These are phyloP conservation scores for Ascodesmis nigricans DNA, from an alignment of 495 filamentous ascomycete species.

Conservation along the genomic window DNA sequence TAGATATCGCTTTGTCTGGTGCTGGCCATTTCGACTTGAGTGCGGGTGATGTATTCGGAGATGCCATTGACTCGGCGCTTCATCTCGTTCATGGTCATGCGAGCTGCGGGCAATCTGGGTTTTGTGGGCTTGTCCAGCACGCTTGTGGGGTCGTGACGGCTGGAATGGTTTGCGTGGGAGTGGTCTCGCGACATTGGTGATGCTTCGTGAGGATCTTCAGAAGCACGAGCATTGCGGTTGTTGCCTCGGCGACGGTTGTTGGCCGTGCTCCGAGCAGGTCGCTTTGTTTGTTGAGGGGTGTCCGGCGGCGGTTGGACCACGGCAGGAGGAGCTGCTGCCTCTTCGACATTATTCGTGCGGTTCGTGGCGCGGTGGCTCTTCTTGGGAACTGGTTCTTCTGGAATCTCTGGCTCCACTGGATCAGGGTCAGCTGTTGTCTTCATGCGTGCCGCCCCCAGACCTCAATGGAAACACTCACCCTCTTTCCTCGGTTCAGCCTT, in stretches of 20 bases:
- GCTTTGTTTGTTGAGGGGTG: slow-evolving; percentile 21
- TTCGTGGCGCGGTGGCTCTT: slow-evolving; percentile 12
- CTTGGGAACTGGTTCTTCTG: slow-evolving; percentile 21
- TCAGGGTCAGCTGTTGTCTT: too few species aligned
- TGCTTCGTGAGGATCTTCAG: slow-evolving; percentile 24
- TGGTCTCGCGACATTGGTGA: slow-evolving; percentile 23
- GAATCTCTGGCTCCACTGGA: slow-evolving; percentile 20
- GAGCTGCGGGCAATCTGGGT: slow-evolving; percentile 24
- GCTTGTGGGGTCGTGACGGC: slow-evolving; percentile 14
- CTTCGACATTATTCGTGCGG: slow-evolving; percentile 13
- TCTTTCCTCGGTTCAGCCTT: slow-evolving; percentile 21
- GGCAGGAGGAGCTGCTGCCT: slow-evolving; percentile 7
- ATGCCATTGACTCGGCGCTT: slow-evolving; percentile 63
- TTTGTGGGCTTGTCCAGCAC: slow-evolving; percentile 21
- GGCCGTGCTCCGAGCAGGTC: slow-evolving; percentile 25
- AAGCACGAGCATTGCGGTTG: slow-evolving; percentile 20
- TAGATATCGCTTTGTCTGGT: slow-evolving; percentile 20
- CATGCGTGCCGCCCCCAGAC: too few species aligned
- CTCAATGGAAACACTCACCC: slow-evolving; percentile 11
- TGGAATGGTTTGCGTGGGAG: slow-evolving; percentile 16
- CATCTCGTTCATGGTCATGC: slow-evolving; percentile 79
- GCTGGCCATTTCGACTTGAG: slow-evolving; percentile 66
- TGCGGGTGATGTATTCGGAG: slow-evolving; percentile 71
- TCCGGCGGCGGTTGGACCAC: slow-evolving; percentile 10
- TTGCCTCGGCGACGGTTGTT: slow-evolving; percentile 20